phyloP scores from a whole-genome alignment of 768 basidiomycete genomes.

The Trametes gibbosa region DNA sequence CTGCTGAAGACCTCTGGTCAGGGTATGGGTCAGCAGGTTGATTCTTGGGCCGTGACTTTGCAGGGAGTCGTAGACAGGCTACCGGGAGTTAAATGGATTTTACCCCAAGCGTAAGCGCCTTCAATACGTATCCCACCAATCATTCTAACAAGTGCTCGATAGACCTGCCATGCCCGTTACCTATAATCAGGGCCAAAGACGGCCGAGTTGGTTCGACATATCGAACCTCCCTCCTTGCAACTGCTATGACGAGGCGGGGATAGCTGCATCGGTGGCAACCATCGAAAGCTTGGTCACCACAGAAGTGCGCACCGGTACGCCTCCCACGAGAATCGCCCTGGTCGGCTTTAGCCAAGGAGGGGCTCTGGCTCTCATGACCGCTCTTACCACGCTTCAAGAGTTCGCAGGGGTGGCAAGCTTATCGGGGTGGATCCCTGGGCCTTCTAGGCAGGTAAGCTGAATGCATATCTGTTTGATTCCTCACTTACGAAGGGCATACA shows the following conservation, averaged over 20 bases:
- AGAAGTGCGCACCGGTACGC: constrained; percentile 37
- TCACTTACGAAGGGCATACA: background rate
- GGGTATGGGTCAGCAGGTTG: constrained; percentile 41
- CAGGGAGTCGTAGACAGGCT: constrained; percentile 35
- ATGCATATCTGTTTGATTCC: background rate
- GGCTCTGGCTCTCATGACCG: constrained; percentile 37
- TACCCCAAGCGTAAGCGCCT: constrained; percentile 42
- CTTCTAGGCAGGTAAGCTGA: constrained; percentile 34
- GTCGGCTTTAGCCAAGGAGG: constrained; percentile 46
- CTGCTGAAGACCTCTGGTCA: constrained; percentile 13
- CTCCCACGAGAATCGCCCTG: constrained; percentile 37
- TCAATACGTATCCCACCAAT: background rate
- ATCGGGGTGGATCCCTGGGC: constrained; percentile 45
- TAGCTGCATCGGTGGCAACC: constrained; percentile 33
- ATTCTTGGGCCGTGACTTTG: constrained; percentile 36
- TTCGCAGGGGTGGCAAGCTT: constrained; percentile 44
- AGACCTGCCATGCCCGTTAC: constrained; percentile 33
- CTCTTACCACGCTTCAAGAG: constrained; percentile 39
- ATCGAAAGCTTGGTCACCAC: constrained; percentile 39
- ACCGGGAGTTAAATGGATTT: constrained; percentile 41
- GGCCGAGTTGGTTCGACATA: constrained; percentile 45
- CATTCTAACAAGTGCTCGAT: background rate
- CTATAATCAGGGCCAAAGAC: constrained; percentile 27
- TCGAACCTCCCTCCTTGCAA: constrained; percentile 35
- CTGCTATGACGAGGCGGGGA: constrained; percentile 34